Base-by-base conservation (phyloP, 768 basidiomycete species). In the Podaxis rugospora region DNA sequence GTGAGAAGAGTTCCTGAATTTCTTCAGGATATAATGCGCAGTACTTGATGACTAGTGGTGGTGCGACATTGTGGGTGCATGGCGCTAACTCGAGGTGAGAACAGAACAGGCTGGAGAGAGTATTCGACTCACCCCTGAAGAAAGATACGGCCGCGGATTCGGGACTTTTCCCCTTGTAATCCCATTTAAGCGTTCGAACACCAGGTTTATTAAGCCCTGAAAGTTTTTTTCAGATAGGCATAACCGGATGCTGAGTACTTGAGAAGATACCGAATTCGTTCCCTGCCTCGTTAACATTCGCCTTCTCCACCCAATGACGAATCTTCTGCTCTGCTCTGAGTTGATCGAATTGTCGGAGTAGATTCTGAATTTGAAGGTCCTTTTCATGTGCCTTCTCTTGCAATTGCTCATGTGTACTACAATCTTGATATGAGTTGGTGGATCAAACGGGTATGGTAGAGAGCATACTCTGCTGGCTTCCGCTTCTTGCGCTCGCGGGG, bases 341-440 rank as follows among this genome's bases (percentile, higher is more conserved):
- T 62, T 75, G 69, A 63, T 83, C 80, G 59, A 80, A 76, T 61
- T 79, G 74, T 0, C 69, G 69, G 2, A 84, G 68, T n/a, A 84
- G 65, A 25, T 68, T 59, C 55, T 78, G 73, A 36, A 84, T 84
- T 58, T 78, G 74, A 25, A 73, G 65, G 64, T 83, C 81, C 68
- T 80, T 79, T 21, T 72, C 68, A 42, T 76, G 72, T 3, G 82
- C 76, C 53, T 71, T 75, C 63, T 80, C 76, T 65, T 78, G 77
- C 14, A 85, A 68, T 58, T 83, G 78, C 66, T 85, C 83, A 57
- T 85, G 83, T 2, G 82, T 83, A 13, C 83, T 85, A 54, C 5
- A 52, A 51, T 21, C 27, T 18, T 23, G n/a, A 28, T 2, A 44
- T 39, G 27, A 62, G 37, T 35, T n/a, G 55, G 27, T 42, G 57